These are phyloP conservation scores for Canavalia ensiformis DNA, from an alignment of 306 rosid genomes.

Conservation along the genomic window DNA sequence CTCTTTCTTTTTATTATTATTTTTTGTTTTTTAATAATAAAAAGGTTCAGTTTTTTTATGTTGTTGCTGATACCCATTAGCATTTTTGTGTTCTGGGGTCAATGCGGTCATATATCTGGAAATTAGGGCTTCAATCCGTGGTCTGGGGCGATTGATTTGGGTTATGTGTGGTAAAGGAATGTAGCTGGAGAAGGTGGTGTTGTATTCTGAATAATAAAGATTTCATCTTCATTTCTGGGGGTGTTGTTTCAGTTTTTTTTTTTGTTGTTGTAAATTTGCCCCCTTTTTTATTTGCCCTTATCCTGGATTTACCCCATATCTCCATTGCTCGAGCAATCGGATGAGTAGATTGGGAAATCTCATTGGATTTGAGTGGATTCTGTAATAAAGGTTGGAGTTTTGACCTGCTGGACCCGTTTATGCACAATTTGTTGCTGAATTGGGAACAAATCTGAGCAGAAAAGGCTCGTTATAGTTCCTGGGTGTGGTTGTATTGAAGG, in stretches of 20 bases:
- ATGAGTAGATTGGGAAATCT: constrained; percentile 42
- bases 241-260: neutral
- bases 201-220: constrained; percentile 35
- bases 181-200: constrained; percentile 49
- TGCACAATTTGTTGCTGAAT: constrained; percentile 55
- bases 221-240: constrained; percentile 50
- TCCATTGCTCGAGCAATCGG: constrained; percentile 23
- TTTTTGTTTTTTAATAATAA: neutral
- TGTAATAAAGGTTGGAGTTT: constrained; percentile 45
- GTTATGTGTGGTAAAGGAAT: constrained; percentile 34
- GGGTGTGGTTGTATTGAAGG: constrained; percentile 52
- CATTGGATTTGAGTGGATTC: constrained; percentile 48
- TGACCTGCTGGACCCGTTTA: constrained; percentile 45
- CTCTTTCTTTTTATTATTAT: neutral
- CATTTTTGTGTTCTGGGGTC: constrained; percentile 52
- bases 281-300: constrained; percentile 36
- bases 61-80: constrained; percentile 42
- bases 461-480: constrained; percentile 46
- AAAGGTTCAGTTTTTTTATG: constrained; percentile 27
- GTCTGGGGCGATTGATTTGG: constrained; percentile 47
- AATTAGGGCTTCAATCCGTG: constrained; percentile 59
- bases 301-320: constrained; percentile 43
- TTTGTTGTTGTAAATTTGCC: constrained; percentile 43
- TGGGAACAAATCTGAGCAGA: constrained; percentile 58
- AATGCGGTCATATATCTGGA: constrained; percentile 44